Evolutionary conservation across 352 stramenopile genomes (phyloP).

Genomic region (Pythium insidiosum): DNA sequence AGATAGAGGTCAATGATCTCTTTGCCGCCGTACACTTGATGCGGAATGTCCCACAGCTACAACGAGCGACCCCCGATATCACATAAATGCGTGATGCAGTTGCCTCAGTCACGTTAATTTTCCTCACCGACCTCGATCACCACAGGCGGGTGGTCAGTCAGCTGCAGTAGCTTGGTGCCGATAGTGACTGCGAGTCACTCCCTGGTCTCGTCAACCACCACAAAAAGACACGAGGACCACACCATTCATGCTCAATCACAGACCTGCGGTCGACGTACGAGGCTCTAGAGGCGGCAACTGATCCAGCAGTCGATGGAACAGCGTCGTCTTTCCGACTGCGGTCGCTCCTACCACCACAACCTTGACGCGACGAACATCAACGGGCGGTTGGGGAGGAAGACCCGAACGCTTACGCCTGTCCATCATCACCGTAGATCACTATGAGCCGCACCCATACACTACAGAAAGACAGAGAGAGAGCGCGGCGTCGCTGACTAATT

Average conservation of each 20-base stretch:
- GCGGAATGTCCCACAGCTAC: conserved; percentile 59
- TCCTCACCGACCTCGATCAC: conserved; percentile 45
- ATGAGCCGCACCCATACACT: no score
- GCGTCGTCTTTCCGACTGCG: conserved; percentile 38
- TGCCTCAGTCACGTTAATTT: no score
- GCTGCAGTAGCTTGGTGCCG: conserved; percentile 42
- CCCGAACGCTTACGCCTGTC: no score
- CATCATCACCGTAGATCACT: no score
- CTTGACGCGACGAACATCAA: conserved; percentile 18
- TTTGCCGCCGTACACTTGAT: conserved; percentile 32
- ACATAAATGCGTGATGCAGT: no score
- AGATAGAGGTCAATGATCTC: conserved; percentile 41
- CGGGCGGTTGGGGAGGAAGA: conserved; percentile 8
- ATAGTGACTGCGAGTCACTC: conserved; percentile 21
- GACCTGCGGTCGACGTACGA: conserved; percentile 28
- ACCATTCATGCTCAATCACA: background rate
- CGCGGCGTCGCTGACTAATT: no score
- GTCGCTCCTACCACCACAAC: conserved; percentile 32
- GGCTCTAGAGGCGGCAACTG: conserved; percentile 12
- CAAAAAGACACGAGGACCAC: no score
- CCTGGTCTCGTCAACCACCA: background rate
- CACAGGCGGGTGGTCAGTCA: conserved; percentile 23
- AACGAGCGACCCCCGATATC: background rate
- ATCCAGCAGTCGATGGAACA: conserved; percentile 44
- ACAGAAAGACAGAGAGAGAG: no score